Evolutionary conservation across 208 protist species (phyloP), one percentile per base, ranked within the genome.

Genomic region (Trypanosoma avium): DNA sequence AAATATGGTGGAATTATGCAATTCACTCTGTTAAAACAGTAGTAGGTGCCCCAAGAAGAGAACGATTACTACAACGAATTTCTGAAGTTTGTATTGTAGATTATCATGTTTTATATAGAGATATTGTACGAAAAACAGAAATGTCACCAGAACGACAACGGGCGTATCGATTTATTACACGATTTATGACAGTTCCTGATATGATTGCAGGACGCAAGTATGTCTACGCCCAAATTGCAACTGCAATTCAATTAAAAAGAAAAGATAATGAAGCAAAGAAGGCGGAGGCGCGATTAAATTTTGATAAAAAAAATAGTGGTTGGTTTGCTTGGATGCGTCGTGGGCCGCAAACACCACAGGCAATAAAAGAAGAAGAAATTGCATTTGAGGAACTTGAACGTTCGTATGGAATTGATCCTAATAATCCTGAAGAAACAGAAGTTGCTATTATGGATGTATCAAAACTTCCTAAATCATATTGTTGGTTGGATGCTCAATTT

Each of bases 1-100:
- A 59, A n/a, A 67, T 64, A 49, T 93, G 90, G 85, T 94, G 87
- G 86, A 61, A 73, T 10, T 96, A 92, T 72, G 79, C 79, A 1
- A 84, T 83, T 38, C 63, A 73, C 3, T 67, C 77, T 0, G 82
- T 93, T 27, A 79, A 61, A 22, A 45, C 75, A 15, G 68, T 82
- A 13, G 42, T 81, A 1, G 61, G 43, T 19, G 74, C 73, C 29
- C 79, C 81, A 45, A 69, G 70, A 15, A 77, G 70, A n/a, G 72
- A 75, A 40, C 52, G 67, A 22, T 56, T 93, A 47, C 72, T 90
- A 10, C 54, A 59, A 27, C 81, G 80, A 57, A 73, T 94, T 21
- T 93, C 85, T 0, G 75, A 84, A 38, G 73, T 80, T 21, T 90
- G 77, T 65, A 58, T 70, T 43, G 62, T 74, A 21, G 85, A 86